Evolutionary conservation across 805 yeast species (phyloP), one percentile per base, ranked within the genome.

Genomic region (Candida golubevii): DNA sequence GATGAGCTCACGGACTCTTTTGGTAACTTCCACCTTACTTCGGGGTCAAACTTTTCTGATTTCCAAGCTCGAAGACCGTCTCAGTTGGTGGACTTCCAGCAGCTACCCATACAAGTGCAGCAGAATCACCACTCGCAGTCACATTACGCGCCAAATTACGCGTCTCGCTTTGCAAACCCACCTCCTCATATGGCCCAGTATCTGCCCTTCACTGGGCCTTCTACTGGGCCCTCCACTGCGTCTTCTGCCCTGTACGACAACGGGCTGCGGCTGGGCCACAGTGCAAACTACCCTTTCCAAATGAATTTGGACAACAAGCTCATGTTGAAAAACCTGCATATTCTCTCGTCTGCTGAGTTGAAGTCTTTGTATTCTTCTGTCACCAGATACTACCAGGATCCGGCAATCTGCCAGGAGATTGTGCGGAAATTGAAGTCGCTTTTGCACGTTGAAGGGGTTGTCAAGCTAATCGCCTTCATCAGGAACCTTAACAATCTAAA

Each of bases 231-330:
- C 7, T 8, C 18, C 8, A 29, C 32, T 10, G 32, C 32, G 32
- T 29, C 32, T 29, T 23, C 28, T 12, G 18, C 29, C 15, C 10
- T 11, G 10, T 23, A 18, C 36, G 36, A 35, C 4, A n/a, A 11
- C 10, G 18, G 12, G 2, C 35, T 29, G 32, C 32, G n/a, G n/a
- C 32, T 29, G 11, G 34, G 15, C 9, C n/a, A 32, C 15, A 14
- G 9, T 8, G 15, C 13, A 13, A 18, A 30, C 23, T 31, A 30
- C 9, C 35, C 33, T 14, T 18, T 38, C 13, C 46, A 41, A n/a
- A 67, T 65, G 35, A 68, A 70, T 43, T 60, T 83, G 42, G 89
- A 84, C 36, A 82, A 83, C 57, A 89, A 89, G 0, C 63, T 83
- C 33, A 54, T 81, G 6, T 63, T 82, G 36, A 75, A 74, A 42